phyloP scores from a whole-genome alignment of 441 rosid species.

The Macaranga tanarius region DNA sequence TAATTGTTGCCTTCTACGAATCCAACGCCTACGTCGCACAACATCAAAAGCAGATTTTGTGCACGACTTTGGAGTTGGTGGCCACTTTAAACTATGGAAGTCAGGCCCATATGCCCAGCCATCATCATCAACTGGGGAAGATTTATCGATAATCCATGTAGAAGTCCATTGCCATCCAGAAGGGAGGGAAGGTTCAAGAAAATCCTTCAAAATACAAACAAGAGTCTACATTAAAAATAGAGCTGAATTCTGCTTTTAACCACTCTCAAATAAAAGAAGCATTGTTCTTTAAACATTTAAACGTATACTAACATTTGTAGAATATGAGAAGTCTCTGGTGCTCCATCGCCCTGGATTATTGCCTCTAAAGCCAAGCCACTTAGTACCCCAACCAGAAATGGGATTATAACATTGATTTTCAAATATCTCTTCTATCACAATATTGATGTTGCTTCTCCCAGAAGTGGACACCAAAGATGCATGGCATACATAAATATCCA shows the following conservation, averaged over 20 bases:
- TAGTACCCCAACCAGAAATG: constrained; percentile 51
- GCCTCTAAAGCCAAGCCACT: constrained; percentile 40
- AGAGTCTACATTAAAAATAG: neutral
- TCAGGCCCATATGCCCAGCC: constrained; percentile 75
- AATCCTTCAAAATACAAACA: constrained; percentile 47
- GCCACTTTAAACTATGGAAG: constrained; percentile 55
- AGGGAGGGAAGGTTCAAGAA: constrained; percentile 58
- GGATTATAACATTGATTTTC: constrained; percentile 58
- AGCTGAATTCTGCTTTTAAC: neutral
- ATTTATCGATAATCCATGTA: constrained; percentile 61
- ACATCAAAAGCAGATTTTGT: constrained; percentile 42
- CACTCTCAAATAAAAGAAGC: constrained; percentile 9
- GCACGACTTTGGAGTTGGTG: constrained; percentile 44
- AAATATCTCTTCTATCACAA: constrained; percentile 55
- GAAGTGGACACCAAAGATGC: constrained; percentile 37
- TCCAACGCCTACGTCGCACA: constrained; percentile 69
- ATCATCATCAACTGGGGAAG: constrained; percentile 52
- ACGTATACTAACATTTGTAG: constrained; percentile 48
- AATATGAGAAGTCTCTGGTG: constrained; percentile 56
- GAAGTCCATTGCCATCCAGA: constrained; percentile 71
- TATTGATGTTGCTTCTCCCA: constrained; percentile 45
- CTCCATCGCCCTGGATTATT: constrained; percentile 57
- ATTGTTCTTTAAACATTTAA: neutral
- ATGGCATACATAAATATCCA: constrained; percentile 64
- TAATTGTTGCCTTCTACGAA: constrained; percentile 47